Percentiles rank a stretch among this genome's conserved stretches.
Conservation (phyloP, 257 asterid genomes). For the Primulina huaijiensis region DNA sequence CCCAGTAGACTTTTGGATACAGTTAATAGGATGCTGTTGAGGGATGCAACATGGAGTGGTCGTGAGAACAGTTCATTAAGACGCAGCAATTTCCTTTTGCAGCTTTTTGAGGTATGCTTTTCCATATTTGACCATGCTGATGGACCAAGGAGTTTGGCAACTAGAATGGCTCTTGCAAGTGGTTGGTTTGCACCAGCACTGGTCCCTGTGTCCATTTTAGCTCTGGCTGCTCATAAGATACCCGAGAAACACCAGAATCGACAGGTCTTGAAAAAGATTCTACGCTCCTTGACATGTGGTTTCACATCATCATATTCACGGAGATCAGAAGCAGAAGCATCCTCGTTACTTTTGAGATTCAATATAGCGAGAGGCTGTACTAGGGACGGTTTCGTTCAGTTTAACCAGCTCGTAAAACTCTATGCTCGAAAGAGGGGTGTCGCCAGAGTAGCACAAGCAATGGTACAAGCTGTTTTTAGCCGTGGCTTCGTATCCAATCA, state of each 20-base stretch:
- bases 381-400: conserved; percentile 55
- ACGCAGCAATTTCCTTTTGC: conserved; percentile 68
- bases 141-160: conserved; percentile 82
- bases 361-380: conserved; percentile 52
- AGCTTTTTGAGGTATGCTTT: conserved; percentile 93
- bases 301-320: conserved; percentile 58
- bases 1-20: conserved; percentile 89
- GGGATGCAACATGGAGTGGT: conserved; percentile 45
- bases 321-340: conserved; percentile 71
- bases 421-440: conserved; percentile 61
- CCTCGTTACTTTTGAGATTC: conserved; percentile 56
- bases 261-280: conserved; percentile 54
- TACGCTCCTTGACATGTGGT: conserved; percentile 66
- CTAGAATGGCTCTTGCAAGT: conserved; percentile 84
- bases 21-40: conserved; percentile 69
- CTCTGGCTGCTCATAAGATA: conserved; percentile 71
- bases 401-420: conserved; percentile 48
- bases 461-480: conserved; percentile 56
- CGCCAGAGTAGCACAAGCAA: conserved; percentile 57
- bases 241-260: conserved; percentile 68
- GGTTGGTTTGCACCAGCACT: conserved; percentile 95
- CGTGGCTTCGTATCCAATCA: conserved; percentile 45
- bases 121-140: conserved; percentile 92
- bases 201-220: conserved; percentile 54
- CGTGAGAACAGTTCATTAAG: conserved; percentile 63